Conservation (phyloP, 305 asterid genomes). For the Fraxinus paxiana region DNA sequence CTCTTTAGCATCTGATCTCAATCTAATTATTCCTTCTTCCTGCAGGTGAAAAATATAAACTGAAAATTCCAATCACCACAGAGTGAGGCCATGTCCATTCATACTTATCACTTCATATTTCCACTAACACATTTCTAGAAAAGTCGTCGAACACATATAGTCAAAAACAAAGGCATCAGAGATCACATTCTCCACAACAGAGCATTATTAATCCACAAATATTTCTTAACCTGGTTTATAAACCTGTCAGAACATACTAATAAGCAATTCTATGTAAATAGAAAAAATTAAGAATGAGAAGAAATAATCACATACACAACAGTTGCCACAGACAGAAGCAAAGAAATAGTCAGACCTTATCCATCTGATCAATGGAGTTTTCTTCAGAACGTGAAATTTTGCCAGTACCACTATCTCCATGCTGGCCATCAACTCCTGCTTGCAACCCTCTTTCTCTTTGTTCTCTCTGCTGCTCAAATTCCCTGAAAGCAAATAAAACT, state of each 20-base stretch:
- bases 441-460: constrained; percentile 78
- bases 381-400: constrained; percentile 49
- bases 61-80: background rate
- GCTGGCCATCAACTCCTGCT: constrained; percentile 47
- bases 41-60: constrained; percentile 21
- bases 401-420: constrained; percentile 42
- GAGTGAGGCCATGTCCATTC: background rate
- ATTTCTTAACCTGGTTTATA: background rate
- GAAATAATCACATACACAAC: background rate
- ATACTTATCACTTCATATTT: background rate
- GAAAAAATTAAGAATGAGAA: background rate
- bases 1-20: constrained; percentile 57
- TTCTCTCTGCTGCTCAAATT: constrained; percentile 99
- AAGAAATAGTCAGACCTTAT: constrained; percentile 44
- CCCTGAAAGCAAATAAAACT: constrained; percentile 47
- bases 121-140: background rate
- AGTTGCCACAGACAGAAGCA: background rate
- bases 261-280: background rate
- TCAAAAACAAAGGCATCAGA: background rate
- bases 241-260: background rate
- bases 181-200: background rate
- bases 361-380: constrained; percentile 36
- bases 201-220: background rate
- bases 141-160: background rate
- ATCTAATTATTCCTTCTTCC: constrained; percentile 56